Evolutionary conservation across 306 rosid genomes (phyloP), one percentile per base, ranked within the genome.

Genomic region (Vigna mungo): DNA sequence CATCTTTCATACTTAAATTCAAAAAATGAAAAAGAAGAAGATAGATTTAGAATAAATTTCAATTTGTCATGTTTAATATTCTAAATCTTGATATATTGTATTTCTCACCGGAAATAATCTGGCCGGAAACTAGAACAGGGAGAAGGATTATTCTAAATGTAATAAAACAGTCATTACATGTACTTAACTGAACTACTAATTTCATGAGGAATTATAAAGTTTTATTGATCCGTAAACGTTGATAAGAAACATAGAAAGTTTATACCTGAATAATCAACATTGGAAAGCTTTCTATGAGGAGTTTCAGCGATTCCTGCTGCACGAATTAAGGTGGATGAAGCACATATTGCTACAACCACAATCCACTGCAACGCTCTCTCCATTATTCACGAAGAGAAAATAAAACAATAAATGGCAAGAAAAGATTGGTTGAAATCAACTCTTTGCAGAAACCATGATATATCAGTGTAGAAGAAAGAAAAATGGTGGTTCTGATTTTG

Each of bases 341-440:
- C 56, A 51, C 21, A 51, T 51, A 2, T 21, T 51, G 11, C 56
- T n/a, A 51, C 10, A 51, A 51, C 56, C 56, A 51, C 10, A n/a
- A 51, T 51, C 56, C 56, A n/a, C 56, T n/a, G 56, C 56, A 51
- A n/a, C 18, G 56, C 56, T n/a, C 56, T 51, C 56, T 51, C 23
- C 56, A 51, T 51, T 23, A n/a, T n/a, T 49, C 55, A 16, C 10
- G 6, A 9, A n/a, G 5, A 49, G 54, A 49, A 49, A 49, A 49
- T n/a, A 16, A 49, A 49, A 49, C 11, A 16, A 16, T 16, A 15
- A 30, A 49, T 5, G 8, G 55, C 1, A 51, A 51, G 56, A 51
- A 18, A 51, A 51, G 56, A n/a, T n/a, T 6, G 56, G 21, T 51
- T n/a, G 9, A 51, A 43, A 41, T 41, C 11, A 41, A 41, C 46